Evolutionary conservation across 2,329 filamentous ascomycete genomes (phyloP).

Genomic region (Pseudogymnoascus sp.): DNA sequence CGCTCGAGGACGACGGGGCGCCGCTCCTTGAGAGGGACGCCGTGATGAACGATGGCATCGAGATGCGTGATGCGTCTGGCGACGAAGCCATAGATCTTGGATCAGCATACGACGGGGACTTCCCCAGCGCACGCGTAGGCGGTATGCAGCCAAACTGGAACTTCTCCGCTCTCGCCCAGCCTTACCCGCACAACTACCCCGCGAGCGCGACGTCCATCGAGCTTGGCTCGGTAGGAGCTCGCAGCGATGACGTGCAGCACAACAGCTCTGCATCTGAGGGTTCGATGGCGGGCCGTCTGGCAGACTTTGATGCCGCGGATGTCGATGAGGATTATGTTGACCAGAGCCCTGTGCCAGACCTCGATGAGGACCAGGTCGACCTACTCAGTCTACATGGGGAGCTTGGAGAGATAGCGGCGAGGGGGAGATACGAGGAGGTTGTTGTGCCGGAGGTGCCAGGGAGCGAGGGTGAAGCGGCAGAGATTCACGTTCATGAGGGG

Average conservation of each 20-base stretch:
- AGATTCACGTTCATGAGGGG: constrained; percentile 28
- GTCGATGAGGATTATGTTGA: constrained; percentile 22
- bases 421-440: background rate
- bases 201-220: background rate
- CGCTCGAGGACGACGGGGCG: constrained; percentile 19
- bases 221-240: constrained; percentile 1
- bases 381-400: constrained; percentile 17
- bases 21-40: constrained; percentile 14
- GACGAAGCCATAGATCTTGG: constrained; percentile 25
- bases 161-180: constrained; percentile 13
- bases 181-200: background rate
- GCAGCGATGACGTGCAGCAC: constrained; percentile 26
- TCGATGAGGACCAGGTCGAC: constrained; percentile 20
- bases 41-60: constrained; percentile 18
- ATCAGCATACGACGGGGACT: background rate
- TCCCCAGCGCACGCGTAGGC: background rate
- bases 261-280: constrained; percentile 24
- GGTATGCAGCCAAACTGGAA: constrained; percentile 16
- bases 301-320: constrained; percentile 22
- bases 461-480: constrained; percentile 24
- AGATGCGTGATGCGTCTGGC: constrained; percentile 11
- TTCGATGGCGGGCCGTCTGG: constrained; percentile 18
- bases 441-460: background rate
- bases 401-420: constrained; percentile 11
- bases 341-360: constrained; percentile 23